phyloP scores from a whole-genome alignment of 306 rosid species.

The Cucurbita moschata region DNA sequence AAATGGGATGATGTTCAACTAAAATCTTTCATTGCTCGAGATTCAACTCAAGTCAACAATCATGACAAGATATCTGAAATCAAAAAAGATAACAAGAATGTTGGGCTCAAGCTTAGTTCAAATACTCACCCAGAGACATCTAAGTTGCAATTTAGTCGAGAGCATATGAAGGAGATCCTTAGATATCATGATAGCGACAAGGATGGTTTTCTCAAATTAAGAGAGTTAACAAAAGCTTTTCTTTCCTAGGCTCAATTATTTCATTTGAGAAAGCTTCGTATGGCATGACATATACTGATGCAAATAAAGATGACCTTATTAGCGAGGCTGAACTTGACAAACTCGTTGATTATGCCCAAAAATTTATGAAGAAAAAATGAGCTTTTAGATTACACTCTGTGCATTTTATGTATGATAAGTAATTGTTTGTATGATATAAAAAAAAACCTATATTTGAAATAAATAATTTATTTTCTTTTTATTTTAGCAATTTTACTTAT shows the following conservation, averaged over 20 bases:
- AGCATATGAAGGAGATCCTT: neutral
- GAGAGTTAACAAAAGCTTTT: neutral
- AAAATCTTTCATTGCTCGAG: neutral
- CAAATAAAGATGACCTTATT: constrained; percentile 7
- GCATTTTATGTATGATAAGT: neutral
- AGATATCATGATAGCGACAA: neutral
- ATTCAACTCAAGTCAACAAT: neutral
- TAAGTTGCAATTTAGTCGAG: neutral
- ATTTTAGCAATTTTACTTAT: too few relatives aligned
- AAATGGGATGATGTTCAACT: too few relatives aligned
- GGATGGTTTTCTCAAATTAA: neutral
- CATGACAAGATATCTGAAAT: too few relatives aligned
- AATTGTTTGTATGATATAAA: too few relatives aligned
- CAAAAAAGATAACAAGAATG: neutral
- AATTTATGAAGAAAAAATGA: neutral
- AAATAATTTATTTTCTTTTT: too few relatives aligned
- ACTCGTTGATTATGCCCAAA: neutral
- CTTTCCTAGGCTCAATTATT: neutral
- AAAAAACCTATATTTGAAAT: too few relatives aligned
- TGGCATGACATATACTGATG: neutral
- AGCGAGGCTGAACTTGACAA: neutral
- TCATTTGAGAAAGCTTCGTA: neutral
- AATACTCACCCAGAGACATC: neutral
- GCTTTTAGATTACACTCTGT: neutral
- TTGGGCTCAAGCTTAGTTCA: neutral